Evolutionary conservation across 352 stramenopile genomes (phyloP), one percentile per base, ranked within the genome.

Genomic region (Phytophthora crassamura): DNA sequence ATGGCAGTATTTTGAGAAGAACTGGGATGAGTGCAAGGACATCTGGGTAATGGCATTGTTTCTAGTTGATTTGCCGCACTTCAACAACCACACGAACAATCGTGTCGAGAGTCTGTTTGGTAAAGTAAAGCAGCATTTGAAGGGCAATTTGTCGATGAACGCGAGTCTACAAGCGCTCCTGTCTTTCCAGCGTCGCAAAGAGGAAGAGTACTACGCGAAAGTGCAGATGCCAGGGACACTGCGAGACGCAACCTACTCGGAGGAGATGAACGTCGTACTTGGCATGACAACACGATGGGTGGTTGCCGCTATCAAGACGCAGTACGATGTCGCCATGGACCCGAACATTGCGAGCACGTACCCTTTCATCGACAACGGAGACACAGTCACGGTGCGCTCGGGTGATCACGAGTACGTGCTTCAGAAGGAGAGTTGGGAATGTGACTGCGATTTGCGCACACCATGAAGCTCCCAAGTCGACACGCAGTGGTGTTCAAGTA

Each of bases 371-470:
- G n/a, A n/a, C n/a, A n/a, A n/a, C n/a, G n/a, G n/a, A n/a, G n/a
- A n/a, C n/a, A n/a, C n/a, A n/a, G n/a, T n/a, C n/a, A n/a, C n/a
- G n/a, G n/a, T n/a, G n/a, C n/a, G n/a, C n/a, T n/a, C n/a, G n/a
- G n/a, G n/a, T n/a, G n/a, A n/a, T n/a, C n/a, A n/a, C n/a, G n/a
- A n/a, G n/a, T n/a, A 46, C 30, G 22, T 54, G 20, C 16, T 63
- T 4, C 18, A 63, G 7, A 49, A 53, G n/a, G 43, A 28, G 15
- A 16, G 9, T 5, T 48, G 54, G 43, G 32, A 14, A 14, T 63
- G 54, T 15, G 54, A 63, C 35, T 48, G 54, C 32, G 42, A 62
- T 62, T 62, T 22, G 28, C 32, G 2, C 20, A n/a, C 42, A 55
- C 54, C 16, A 54, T 63, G 43, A 47, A 63, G 42, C 42, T 49